phyloP scores from a whole-genome alignment of 805 yeast species.

The Barnettozyma salicaria region DNA sequence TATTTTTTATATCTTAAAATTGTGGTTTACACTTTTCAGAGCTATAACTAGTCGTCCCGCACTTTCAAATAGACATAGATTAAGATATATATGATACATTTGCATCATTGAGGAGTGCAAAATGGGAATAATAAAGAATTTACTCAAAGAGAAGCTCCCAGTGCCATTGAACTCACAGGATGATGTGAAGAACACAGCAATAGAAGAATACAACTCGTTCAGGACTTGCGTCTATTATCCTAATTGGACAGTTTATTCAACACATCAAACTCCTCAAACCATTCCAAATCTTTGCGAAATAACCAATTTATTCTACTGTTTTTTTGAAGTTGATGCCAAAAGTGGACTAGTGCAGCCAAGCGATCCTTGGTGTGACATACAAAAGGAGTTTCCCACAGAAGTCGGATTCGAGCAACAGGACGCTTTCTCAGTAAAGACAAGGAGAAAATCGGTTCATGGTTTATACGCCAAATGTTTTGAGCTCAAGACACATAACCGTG shows the following conservation, averaged over 20 bases:
- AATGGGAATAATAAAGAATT: no score
- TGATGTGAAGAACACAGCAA: no score
- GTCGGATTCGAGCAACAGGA: no score
- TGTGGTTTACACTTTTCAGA: not conserved
- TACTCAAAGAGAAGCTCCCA: no score
- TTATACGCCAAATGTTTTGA: slow-evolving; percentile 41
- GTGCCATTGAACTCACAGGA: no score
- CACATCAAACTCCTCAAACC: slow-evolving; percentile 53
- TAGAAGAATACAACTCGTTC: not conserved
- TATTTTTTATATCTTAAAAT: no score
- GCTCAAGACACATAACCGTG: slow-evolving; percentile 36
- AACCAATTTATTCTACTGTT: slow-evolving; percentile 76
- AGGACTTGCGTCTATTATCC: slow-evolving; percentile 41
- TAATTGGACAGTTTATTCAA: slow-evolving; percentile 61
- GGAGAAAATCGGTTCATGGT: slow-evolving; percentile 32
- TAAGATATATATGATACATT: no score
- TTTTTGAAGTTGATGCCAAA: slow-evolving; percentile 49
- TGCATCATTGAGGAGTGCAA: no score
- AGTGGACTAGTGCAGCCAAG: slow-evolving; percentile 50
- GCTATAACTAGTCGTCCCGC: not conserved
- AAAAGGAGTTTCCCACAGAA: slow-evolving; percentile 27
- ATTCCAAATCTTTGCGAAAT: slow-evolving; percentile 46
- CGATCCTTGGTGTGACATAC: slow-evolving; percentile 64
- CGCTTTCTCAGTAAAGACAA: no score
- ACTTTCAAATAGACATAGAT: no score